Conservation (phyloP, 192 early-diverging fungal species). For the Chytriomyces confervae region DNA sequence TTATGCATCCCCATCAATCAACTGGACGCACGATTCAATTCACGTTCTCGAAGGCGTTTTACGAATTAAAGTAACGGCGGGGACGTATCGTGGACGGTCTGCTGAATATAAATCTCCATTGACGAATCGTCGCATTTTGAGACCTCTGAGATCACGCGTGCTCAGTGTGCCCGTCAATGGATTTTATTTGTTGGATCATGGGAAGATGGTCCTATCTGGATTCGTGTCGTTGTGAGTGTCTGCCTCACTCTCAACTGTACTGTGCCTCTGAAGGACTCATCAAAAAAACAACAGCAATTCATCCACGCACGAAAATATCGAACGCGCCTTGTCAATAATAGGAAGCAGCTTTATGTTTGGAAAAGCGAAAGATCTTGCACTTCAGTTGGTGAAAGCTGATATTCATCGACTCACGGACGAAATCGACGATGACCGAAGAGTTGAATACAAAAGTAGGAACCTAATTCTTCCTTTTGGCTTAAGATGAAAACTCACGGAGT, state of each 20-base stretch:
- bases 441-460: slow-evolving; percentile 3
- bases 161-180: background rate
- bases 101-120: background rate
- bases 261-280: background rate
- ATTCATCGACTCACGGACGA: background rate
- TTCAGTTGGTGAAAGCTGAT: background rate
- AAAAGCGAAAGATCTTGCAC: background rate
- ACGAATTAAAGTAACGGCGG: background rate
- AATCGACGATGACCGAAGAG: background rate
- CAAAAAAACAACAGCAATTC: slow-evolving; percentile 1
- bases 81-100: background rate
- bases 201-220: background rate
- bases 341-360: background rate
- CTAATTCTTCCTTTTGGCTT: background rate
- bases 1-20: background rate
- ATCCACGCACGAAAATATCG: background rate
- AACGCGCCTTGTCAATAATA: background rate
- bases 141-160: background rate
- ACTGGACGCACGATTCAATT: background rate
- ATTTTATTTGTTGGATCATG: background rate
- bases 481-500: background rate
- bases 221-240: background rate
- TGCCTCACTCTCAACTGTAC: background rate
- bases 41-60: background rate
- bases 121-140: background rate